Base-by-base conservation (phyloP, 2,329 filamentous ascomycete genomes). In the Aspergillus sp. region DNA sequence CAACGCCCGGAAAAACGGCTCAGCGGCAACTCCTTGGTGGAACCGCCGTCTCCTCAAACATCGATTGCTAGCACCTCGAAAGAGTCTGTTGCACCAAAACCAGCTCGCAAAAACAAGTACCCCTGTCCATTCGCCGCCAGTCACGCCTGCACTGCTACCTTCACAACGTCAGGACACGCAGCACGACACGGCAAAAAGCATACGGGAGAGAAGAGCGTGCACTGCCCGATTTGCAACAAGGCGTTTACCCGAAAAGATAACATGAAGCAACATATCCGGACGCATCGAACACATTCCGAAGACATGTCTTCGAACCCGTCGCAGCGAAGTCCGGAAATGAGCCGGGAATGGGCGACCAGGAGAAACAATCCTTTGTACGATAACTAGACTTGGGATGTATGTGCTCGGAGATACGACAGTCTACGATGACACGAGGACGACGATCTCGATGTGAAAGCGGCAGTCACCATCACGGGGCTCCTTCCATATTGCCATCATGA, bases 161-260 rank as follows among this genome's bases (percentile, higher is more conserved):
- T 88, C 72, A 88, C 86, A 52, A 88, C 85, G 5, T 88, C 86
- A 0, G 85, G 85, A 51, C 85, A 88, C 66, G 85, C 85, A 6
- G 85, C 85, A n/a, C 82, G 85, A 19, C 85, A 88, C 65, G 85
- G 85, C 27, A 88, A 88, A 74, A 87, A 87, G 73, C 85, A 88
- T 73, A 88, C 86, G 0, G 86, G 86, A 55, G 86, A 87, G 73
- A 88, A 88, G 71, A 85, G 86, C 59, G 84, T 87, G n/a, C 81
- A 84, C 66, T 88, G 85, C 67, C 85, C 85, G 0, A 83, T 87
- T 60, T 88, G 85, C 77, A 84, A 85, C 75, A 88, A 88, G 71
- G 85, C 84, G 12, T 88, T 88, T 68, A 87, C 85, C 12, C 82
- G 85, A 62, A 88, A 88, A 67, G 85, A 88, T 75, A 88, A 88